Percentiles rank a stretch among this genome's conserved stretches.
Evolutionary conservation across 176 grass and related monocot species (phyloP).

Genomic region (Eleusine indica): DNA sequence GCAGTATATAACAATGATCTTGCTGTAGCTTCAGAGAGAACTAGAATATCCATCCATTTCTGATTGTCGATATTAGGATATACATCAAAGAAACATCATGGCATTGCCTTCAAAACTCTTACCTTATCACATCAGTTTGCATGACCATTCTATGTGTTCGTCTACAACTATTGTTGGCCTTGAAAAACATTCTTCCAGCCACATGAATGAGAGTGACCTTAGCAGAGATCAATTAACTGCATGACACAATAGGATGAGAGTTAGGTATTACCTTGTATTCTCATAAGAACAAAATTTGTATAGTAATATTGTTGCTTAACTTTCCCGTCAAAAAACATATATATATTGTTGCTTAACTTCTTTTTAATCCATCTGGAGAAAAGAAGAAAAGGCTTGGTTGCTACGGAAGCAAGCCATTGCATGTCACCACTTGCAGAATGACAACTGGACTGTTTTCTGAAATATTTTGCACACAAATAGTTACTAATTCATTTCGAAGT

Average conservation of each 20-base stretch:
- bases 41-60: constrained; percentile 9
- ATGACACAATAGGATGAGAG: constrained; percentile 11
- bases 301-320: background rate
- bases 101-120: constrained; percentile 6
- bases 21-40: background rate
- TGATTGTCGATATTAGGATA: constrained; percentile 15
- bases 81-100: background rate
- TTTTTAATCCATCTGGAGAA: background rate
- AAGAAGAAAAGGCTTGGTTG: background rate
- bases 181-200: background rate
- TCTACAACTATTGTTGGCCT: background rate
- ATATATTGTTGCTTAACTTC: background rate
- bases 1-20: background rate
- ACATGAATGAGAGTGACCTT: background rate
- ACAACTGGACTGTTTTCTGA: background rate
- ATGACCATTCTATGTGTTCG: constrained; percentile 21
- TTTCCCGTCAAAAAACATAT: background rate
- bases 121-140: constrained; percentile 13
- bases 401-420: background rate
- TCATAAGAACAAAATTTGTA: background rate
- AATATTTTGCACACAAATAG: background rate
- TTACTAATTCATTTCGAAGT: constrained; percentile 10
- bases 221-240: constrained; percentile 15
- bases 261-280: background rate
- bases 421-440: background rate